These are phyloP conservation scores for Coemansia sp. DNA, from an alignment of 192 early-diverging fungal species.

Conservation along the genomic window DNA sequence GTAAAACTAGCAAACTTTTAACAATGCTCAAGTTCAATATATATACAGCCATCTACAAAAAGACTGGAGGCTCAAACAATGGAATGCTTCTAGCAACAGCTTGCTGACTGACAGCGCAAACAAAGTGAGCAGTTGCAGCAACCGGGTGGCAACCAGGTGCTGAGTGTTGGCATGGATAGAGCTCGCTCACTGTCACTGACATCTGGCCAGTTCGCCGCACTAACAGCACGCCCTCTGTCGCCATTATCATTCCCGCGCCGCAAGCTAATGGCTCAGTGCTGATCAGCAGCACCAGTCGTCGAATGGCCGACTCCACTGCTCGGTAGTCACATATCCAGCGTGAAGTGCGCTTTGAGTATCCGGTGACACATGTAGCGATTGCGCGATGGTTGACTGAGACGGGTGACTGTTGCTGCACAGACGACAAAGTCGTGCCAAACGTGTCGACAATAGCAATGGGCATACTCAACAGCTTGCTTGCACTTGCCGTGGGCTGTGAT, in stretches of 20 bases:
- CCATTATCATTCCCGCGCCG: slow-evolving; percentile 9
- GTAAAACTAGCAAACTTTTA: too few relatives aligned
- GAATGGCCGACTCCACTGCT: slow-evolving; percentile 9
- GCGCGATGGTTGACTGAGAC: neutral
- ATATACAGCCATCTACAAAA: neutral
- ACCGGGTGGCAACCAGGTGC: slow-evolving; percentile 3
- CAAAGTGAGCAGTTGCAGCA: slow-evolving; percentile 14
- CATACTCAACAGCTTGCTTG: slow-evolving; percentile 1
- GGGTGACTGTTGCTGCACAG: neutral
- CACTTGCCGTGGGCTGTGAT: neutral
- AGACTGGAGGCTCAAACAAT: neutral
- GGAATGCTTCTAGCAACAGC: neutral
- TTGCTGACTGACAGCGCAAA: neutral
- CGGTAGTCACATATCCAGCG: neutral
- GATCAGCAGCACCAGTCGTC: slow-evolving; percentile 12
- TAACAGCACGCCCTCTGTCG: slow-evolving; percentile 7
- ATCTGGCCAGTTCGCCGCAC: slow-evolving; percentile 9
- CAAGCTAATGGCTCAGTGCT: slow-evolving; percentile 17
- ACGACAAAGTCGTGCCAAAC: neutral
- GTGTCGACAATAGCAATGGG: slow-evolving; percentile 6
- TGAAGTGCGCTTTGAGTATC: neutral
- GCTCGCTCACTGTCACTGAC: slow-evolving; percentile 7
- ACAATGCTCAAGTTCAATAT: neutral
- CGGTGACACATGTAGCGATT: neutral
- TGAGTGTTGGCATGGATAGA: neutral